Conservation (phyloP, 129 eudicot species). For the Silybum marianum region DNA sequence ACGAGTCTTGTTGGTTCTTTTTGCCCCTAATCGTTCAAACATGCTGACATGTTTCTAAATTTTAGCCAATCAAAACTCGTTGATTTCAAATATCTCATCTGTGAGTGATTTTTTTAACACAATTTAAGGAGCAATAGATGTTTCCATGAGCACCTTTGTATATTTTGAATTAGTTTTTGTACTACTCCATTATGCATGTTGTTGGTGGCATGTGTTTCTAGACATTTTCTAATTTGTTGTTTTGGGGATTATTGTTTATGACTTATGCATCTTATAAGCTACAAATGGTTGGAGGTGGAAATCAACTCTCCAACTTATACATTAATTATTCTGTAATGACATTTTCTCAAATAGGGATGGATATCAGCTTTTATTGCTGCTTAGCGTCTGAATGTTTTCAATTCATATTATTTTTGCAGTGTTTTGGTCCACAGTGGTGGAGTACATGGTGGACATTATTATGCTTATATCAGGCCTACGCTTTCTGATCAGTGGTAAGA, state of each 20-base stretch:
- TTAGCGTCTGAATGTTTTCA: neutral
- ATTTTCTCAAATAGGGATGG: neutral
- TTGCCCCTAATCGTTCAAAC: neutral
- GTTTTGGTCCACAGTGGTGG: slow-evolving; percentile 87
- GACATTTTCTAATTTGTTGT: neutral
- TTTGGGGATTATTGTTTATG: neutral
- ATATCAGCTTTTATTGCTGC: neutral
- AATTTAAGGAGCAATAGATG: neutral
- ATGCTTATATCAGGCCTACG: slow-evolving; percentile 71
- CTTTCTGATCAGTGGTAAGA: slow-evolving; percentile 71
- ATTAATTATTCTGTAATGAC: neutral
- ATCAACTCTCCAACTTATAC: neutral
- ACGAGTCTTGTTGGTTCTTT: neutral
- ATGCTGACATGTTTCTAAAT: neutral
- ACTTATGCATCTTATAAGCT: neutral
- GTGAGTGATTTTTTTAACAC: neutral
- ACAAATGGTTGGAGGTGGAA: neutral
- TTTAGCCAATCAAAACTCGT: neutral
- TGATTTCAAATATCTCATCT: neutral
- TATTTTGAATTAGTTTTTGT: neutral
- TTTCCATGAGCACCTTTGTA: neutral
- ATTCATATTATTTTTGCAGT: slow-evolving; percentile 40
- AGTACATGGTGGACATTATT: slow-evolving; percentile 82
- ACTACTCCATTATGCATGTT: neutral
- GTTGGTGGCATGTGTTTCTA: neutral